A percentile compares a stretch with the other conserved stretches of the same genome.
Evolutionary conservation across 2,329 filamentous ascomycete genomes (phyloP).

Genomic region (Epichloe coenophiala): DNA sequence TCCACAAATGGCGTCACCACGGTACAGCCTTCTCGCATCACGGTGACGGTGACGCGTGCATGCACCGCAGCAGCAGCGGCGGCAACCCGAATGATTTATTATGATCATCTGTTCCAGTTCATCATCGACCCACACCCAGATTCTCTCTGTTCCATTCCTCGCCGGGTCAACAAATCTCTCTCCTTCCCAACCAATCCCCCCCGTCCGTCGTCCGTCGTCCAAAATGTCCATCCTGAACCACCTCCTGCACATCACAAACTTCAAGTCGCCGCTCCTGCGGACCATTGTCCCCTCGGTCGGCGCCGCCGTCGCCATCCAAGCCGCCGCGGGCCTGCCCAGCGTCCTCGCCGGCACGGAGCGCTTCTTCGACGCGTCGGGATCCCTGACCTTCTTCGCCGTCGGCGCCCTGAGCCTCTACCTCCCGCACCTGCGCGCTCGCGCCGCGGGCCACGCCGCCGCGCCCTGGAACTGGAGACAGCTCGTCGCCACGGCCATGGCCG

Average conservation of each 20-base stretch:
- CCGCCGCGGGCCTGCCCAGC: slow-evolving; percentile 47
- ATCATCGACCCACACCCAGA: no score
- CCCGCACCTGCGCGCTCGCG: slow-evolving; percentile 41
- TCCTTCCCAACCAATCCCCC: no score
- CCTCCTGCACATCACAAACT: slow-evolving; percentile 47
- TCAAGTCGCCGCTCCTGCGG: slow-evolving; percentile 46
- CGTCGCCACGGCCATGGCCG: slow-evolving; percentile 24
- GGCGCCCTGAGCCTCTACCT: slow-evolving; percentile 48
- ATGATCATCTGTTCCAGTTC: no score
- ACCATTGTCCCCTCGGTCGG: slow-evolving; percentile 48
- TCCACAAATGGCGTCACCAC: slow-evolving; percentile 2
- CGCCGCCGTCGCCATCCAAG: slow-evolving; percentile 50
- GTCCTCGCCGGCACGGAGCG: slow-evolving; percentile 46
- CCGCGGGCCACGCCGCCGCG: slow-evolving; percentile 25
- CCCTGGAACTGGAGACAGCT: slow-evolving; percentile 45
- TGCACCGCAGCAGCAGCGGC: background rate
- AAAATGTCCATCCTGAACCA: slow-evolving; percentile 24
- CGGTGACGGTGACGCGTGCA: background rate
- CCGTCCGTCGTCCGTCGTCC: no score
- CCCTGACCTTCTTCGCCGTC: slow-evolving; percentile 51
- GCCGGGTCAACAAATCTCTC: no score
- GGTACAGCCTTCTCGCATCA: background rate
- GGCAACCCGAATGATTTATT: no score
- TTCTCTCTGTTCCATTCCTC: no score
- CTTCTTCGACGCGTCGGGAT: slow-evolving; percentile 56